Evolutionary conservation across 2,329 filamentous ascomycete species (phyloP).

Genomic region (Cercospora brassicicola): DNA sequence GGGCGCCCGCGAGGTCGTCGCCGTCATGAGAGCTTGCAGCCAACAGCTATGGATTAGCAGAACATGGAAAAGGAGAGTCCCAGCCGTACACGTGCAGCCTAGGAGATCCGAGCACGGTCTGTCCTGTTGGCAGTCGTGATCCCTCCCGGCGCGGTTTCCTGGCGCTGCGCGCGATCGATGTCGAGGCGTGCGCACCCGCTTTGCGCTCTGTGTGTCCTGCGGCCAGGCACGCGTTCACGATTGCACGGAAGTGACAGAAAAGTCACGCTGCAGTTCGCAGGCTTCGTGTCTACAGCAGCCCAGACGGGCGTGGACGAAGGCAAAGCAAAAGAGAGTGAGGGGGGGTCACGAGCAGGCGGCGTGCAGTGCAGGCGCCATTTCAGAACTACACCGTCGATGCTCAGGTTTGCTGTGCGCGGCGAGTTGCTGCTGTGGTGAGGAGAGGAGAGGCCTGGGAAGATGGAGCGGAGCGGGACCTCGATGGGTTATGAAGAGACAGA

Average conservation of each 20-base stretch:
- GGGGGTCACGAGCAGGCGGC: conserved; percentile 17
- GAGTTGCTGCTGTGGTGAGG: conserved; percentile 6
- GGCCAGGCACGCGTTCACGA: conserved; percentile 10
- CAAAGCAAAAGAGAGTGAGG: conserved; percentile 12
- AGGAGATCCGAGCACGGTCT: not conserved
- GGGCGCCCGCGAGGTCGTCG: conserved; percentile 17
- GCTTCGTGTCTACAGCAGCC: conserved; percentile 24
- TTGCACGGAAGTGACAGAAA: conserved; percentile 10
- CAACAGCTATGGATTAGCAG: conserved; percentile 23
- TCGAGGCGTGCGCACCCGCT: not conserved
- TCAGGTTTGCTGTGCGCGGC: conserved; percentile 12
- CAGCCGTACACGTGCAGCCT: conserved; percentile 10
- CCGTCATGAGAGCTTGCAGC: conserved; percentile 20
- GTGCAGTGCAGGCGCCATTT: conserved; percentile 21
- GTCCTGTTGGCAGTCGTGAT: not conserved
- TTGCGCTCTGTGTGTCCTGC: conserved; percentile 6
- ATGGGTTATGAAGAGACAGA: not conserved
- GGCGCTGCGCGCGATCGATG: conserved; percentile 1
- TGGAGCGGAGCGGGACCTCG: not conserved
- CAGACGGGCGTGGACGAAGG: conserved; percentile 13
- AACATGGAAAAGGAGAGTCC: conserved; percentile 17
- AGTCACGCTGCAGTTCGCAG: conserved; percentile 18
- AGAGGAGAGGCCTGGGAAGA: conserved; percentile 5
- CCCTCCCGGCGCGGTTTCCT: not conserved
- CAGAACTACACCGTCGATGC: conserved; percentile 18